Evolutionary conservation across 768 basidiomycete genomes (phyloP).

Genomic region (Xerocomus potaroensis): DNA sequence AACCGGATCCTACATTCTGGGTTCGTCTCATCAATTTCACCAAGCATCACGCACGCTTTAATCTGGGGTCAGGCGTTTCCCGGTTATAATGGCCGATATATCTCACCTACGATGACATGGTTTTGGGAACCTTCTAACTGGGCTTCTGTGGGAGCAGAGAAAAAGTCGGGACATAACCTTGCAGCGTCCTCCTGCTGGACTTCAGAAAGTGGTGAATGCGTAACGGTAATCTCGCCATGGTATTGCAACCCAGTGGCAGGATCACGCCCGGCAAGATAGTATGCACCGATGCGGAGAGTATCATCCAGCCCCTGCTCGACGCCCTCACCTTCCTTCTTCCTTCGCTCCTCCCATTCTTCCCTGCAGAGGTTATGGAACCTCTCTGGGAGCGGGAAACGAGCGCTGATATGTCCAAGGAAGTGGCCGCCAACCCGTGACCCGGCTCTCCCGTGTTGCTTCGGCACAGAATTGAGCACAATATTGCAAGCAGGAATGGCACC

Average conservation of each 20-base stretch:
- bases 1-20: not conserved
- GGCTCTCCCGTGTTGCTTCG: slow-evolving; percentile 9
- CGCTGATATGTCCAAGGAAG: slow-evolving; percentile 9
- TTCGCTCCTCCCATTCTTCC: not conserved
- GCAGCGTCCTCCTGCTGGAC: slow-evolving; percentile 10
- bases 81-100: too few species aligned
- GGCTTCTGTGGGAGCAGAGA: slow-evolving; percentile 9
- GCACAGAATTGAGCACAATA: slow-evolving; percentile 15
- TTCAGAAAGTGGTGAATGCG: slow-evolving; percentile 9
- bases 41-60: slow-evolving; percentile 4
- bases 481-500: slow-evolving; percentile 19
- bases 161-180: slow-evolving; percentile 15
- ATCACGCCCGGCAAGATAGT: slow-evolving; percentile 9
- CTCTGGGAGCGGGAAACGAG: slow-evolving; percentile 6
- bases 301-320: not conserved
- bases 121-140: slow-evolving; percentile 9
- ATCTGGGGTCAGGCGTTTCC: not conserved
- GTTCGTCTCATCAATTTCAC: slow-evolving; percentile 7
- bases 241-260: slow-evolving; percentile 2
- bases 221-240: slow-evolving; percentile 10
- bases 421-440: slow-evolving; percentile 15
- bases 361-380: not conserved
- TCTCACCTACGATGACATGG: slow-evolving; percentile 7
- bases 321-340: not conserved
- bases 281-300: slow-evolving; percentile 1